Evolutionary conservation across 495 filamentous ascomycete genomes (phyloP), one percentile per base, ranked within the genome.

Genomic region (Cudoniella acicularis): DNA sequence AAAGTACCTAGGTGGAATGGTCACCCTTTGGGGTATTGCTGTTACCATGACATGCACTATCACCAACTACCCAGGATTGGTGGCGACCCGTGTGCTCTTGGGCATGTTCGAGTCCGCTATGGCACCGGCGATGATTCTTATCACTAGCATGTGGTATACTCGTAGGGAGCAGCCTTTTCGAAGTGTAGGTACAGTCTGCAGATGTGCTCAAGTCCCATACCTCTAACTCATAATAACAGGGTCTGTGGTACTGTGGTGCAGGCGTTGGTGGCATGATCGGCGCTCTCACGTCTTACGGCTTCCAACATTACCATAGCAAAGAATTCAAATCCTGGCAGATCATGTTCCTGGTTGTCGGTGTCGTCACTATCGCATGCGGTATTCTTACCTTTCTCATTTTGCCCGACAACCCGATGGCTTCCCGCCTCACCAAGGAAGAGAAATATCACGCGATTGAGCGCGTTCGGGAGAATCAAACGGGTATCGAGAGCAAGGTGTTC

Each of bases 401-500:
- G 51, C 87, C 86, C 0, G 86, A 90, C 63, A 88, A 77, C 60
- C 87, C 88, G 59, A 69, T 87, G 57, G 88, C 88, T 64, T 81
- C 83, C 11, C 79, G 83, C 21, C 68, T 90, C 18, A 85, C 73
- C n/a, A 76, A 81, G 43, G 74, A 81, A 49, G 86, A 89, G 48
- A 74, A 72, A 8, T 60, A 77, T 9, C 75, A 85, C 52, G 21
- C 49, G 3, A 27, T 51, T 51, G 49, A 51, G 21, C 49, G 49
- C 3, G 10, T 51, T 17, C 75, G 83, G 1, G 68, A 77, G 43
- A 89, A 89, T 51, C 79, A 87, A 64, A 85, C 86, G 63, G 86
- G 86, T 11, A 27, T 51, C 21, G 49, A 51, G 20, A 51, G 24
- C 49, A 51, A 51, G 24, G 10, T 3, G 3, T 27, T 51, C 23